phyloP scores from a whole-genome alignment of 2,329 filamentous ascomycete species.

The Capronia americana region DNA sequence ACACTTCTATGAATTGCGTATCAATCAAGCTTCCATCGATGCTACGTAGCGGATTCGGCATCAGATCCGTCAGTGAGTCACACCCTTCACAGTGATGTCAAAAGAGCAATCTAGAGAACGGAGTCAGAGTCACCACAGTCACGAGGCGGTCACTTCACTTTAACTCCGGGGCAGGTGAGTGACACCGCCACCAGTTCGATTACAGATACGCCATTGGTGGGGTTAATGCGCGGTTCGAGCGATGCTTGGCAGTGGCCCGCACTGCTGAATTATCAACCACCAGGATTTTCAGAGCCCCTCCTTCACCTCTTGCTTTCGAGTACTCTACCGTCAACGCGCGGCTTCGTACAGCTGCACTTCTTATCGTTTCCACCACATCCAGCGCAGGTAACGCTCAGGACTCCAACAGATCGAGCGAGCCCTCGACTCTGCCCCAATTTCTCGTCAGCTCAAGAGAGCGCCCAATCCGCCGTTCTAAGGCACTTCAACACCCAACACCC shows the following conservation, averaged over 20 bases:
- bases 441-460: constrained; percentile 39
- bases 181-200: constrained; percentile 5
- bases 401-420: constrained; percentile 31
- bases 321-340: constrained; percentile 14
- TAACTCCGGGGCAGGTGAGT: constrained; percentile 1
- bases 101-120: not conserved
- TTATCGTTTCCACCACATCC: constrained; percentile 18
- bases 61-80: not conserved
- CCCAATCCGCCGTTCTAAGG: constrained; percentile 30
- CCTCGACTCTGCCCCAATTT: constrained; percentile 30
- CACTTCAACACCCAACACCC: constrained; percentile 65
- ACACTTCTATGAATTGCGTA: not conserved
- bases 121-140: not conserved
- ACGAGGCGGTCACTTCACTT: not conserved
- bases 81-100: not conserved
- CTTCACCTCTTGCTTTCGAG: constrained; percentile 11
- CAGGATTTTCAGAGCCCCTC: constrained; percentile 20
- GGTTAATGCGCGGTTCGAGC: constrained; percentile 8
- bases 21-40: not conserved
- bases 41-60: not conserved
- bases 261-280: constrained; percentile 13
- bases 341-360: constrained; percentile 19
- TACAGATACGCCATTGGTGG: not conserved
- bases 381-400: constrained; percentile 23
- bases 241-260: constrained; percentile 15